These are phyloP conservation scores for Candida hispaniensis DNA, from an alignment of 805 yeast species.

Conservation along the genomic window DNA sequence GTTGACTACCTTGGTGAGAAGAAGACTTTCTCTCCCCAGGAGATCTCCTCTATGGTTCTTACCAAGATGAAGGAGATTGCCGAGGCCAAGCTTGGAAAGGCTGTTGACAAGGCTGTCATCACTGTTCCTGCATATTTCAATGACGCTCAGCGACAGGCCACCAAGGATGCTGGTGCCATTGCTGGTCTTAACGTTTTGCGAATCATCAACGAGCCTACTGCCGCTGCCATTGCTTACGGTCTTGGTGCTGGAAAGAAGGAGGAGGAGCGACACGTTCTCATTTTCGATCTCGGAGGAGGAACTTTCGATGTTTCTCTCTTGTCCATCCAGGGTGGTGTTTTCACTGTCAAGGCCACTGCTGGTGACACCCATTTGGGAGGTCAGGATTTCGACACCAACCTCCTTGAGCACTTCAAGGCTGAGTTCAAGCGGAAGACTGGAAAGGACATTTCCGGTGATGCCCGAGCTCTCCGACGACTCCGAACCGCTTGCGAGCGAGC, in stretches of 20 bases:
- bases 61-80: slow-evolving; percentile 81
- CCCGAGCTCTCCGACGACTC: slow-evolving; percentile 95
- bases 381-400: slow-evolving; percentile 96
- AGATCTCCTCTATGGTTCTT: slow-evolving; percentile 86
- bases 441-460: slow-evolving; percentile 77
- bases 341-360: slow-evolving; percentile 94
- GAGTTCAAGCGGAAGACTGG: slow-evolving; percentile 96
- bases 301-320: slow-evolving; percentile 92
- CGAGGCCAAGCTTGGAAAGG: slow-evolving; percentile 70
- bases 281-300: slow-evolving; percentile 97
- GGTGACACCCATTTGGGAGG: slow-evolving; percentile 99
- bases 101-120: slow-evolving; percentile 73
- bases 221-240: slow-evolving; percentile 97
- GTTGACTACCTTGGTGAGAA: slow-evolving; percentile 78
- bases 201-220: slow-evolving; percentile 86
- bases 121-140: slow-evolving; percentile 85
- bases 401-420: slow-evolving; percentile 82
- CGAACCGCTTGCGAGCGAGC: slow-evolving; percentile 99
- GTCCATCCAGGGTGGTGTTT: slow-evolving; percentile 90
- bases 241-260: slow-evolving; percentile 78
- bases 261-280: slow-evolving; percentile 78
- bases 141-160: slow-evolving; percentile 84
- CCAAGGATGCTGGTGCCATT: slow-evolving; percentile 82
- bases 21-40: slow-evolving; percentile 86
- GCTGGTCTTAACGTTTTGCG: slow-evolving; percentile 77